Conservation (phyloP, 106 monocot species). For the Dendrobium catenatum region DNA sequence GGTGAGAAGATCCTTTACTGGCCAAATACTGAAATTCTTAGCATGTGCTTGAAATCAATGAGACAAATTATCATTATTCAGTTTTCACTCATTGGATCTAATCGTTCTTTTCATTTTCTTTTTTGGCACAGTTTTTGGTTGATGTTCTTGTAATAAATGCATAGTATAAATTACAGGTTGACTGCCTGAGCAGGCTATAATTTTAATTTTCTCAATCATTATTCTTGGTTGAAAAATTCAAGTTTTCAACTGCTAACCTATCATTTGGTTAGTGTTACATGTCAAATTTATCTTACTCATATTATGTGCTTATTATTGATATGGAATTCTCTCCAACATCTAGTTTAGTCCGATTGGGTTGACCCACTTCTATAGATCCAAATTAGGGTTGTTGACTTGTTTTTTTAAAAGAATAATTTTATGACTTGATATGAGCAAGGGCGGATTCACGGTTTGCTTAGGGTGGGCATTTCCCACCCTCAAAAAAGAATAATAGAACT, state of each 20-base stretch:
- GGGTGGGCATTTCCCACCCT: no score
- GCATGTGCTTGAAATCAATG: background rate
- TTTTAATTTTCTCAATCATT: background rate
- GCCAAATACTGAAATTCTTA: background rate
- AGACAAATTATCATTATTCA: background rate
- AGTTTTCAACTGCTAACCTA: background rate
- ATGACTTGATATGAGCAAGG: no score
- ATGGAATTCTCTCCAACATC: background rate
- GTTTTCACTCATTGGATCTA: background rate
- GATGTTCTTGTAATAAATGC: background rate
- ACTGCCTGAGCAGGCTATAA: background rate
- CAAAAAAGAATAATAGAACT: no score
- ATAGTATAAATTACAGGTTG: background rate
- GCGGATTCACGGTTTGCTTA: no score
- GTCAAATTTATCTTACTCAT: background rate
- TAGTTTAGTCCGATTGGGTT: background rate
- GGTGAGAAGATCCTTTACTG: constrained; percentile 28
- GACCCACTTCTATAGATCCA: background rate
- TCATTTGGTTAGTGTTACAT: background rate
- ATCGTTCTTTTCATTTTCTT: background rate
- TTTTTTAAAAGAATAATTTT: no score
- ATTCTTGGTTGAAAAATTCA: background rate
- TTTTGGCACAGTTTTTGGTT: background rate
- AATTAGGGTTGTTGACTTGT: no score
- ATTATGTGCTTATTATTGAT: constrained; percentile 2